phyloP scores from a whole-genome alignment of 495 filamentous ascomycete species.

The Xylaria castorea region DNA sequence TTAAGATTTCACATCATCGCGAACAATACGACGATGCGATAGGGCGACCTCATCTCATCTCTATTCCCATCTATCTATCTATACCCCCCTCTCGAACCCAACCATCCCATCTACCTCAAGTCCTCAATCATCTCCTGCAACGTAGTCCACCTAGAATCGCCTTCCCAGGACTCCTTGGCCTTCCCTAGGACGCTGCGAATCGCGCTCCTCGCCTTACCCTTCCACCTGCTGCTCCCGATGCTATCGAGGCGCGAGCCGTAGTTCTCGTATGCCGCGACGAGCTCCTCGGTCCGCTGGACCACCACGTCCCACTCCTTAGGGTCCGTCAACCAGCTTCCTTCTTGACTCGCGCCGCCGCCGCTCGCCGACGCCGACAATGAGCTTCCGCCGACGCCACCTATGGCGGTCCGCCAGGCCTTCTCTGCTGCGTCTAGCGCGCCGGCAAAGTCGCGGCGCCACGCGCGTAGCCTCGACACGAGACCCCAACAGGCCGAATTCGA shows the following conservation, averaged over 20 bases:
- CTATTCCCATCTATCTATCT: slow-evolving; percentile 17
- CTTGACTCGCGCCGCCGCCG: slow-evolving; percentile 28
- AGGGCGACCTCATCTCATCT: slow-evolving; percentile 3
- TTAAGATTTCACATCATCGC: neutral
- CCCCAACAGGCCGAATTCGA: slow-evolving; percentile 76
- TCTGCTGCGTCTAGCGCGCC: slow-evolving; percentile 83
- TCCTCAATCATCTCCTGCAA: slow-evolving; percentile 67
- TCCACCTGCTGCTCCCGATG: slow-evolving; percentile 72
- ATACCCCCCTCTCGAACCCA: neutral
- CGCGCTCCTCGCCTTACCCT: slow-evolving; percentile 84
- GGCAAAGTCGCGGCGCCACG: slow-evolving; percentile 69
- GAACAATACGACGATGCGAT: neutral
- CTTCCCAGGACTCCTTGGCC: slow-evolving; percentile 85
- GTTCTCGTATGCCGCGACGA: slow-evolving; percentile 71
- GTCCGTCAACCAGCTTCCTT: slow-evolving; percentile 52
- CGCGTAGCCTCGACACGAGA: slow-evolving; percentile 70
- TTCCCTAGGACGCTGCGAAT: slow-evolving; percentile 80
- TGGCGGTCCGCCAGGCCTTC: slow-evolving; percentile 81
- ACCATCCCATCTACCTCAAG: slow-evolving; percentile 48
- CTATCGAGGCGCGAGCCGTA: slow-evolving; percentile 58
- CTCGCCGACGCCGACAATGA: slow-evolving; percentile 24
- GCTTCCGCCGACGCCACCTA: slow-evolving; percentile 50
- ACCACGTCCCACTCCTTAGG: slow-evolving; percentile 63
- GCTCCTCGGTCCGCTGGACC: slow-evolving; percentile 67
- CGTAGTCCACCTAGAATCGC: slow-evolving; percentile 69